Base-by-base conservation (phyloP, 2,329 filamentous ascomycete species). In the Paraconiothyrium sp. region DNA sequence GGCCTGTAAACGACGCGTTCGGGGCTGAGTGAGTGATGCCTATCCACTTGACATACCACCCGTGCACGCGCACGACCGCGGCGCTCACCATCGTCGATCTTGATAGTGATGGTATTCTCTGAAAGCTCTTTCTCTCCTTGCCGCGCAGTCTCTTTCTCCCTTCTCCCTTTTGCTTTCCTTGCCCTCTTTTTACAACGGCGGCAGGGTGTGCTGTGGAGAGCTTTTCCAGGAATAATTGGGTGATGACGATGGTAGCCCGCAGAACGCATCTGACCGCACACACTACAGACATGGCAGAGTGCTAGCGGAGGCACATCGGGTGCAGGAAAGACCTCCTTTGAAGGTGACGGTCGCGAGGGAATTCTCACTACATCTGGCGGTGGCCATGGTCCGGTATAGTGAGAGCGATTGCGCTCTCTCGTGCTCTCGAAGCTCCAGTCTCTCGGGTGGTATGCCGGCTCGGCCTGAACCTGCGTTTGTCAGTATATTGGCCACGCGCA, bases 271-370 rank as follows among this genome's bases (percentile, higher is more conserved):
- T 66, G 61, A 11, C 72, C 71, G 48, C 77, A 79, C 20, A 72
- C 61, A 32, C 69, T 74, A 60, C 77, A 79, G 8, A 72, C 74
- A 64, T 79, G 77, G 55, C 73, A 78, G 35, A 72, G 61, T 51
- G 54, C 54, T 9, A 47, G 30, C n/a, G 43, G 52, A 46, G 72
- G 58, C 11, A 73, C 68, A 27, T 72, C 69, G 11, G 73, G 66
- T 22, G 63, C 54, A 11, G 67, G 59, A 54, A 63, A 66, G 44
- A 64, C 60, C 16, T 62, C 47, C 37, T 30, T 54, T 50, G 63
- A 63, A 22, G 59, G 58, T 13, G 43, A 41, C n/a, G 50, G 50
- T n/a, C 67, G 61, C 14, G 60, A 58, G 11, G 58, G 57, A 10
- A 35, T 37, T 16, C 51, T 54, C 49, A 62, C 60, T 2, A 57